Base-by-base conservation (phyloP, 208 protist genomes). In the Trypanosoma rangeli region DNA sequence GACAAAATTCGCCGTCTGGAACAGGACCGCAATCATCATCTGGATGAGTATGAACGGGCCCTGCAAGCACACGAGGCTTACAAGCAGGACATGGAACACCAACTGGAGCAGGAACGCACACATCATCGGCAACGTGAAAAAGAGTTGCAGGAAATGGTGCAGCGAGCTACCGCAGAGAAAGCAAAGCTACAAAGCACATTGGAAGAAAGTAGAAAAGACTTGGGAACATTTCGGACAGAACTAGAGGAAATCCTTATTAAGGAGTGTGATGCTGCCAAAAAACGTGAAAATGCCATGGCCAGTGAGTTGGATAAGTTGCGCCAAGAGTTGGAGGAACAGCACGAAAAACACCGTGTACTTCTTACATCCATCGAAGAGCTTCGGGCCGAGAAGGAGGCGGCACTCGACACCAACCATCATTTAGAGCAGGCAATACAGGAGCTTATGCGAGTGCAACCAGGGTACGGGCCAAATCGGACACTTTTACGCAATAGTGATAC, bases 1-100 rank as follows among this genome's bases (percentile, higher is more conserved):
- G 77, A 85, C 58, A 97, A 97, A 69, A 97, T 97, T 53, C 84
- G 92, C 24, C 74, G 83, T 1, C 77, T 97, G 7, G 89, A 97
- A 70, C 79, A 92, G 44, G 92, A 97, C 70, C 81, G 89, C 29
- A 86, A 97, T 66, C 86, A 88, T 65, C 92, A 94, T 53, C 89
- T 93, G 52, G 92, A 97, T 50, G 85, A 94, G 80, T 97, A 94
- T 63, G 92, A 94, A 59, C 68, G 75, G 3, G 83, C 87, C 7
- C 61, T 93, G 28, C 83, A 88, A 55, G 78, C 87, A 3, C 89
- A 97, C 64, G 92, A 97, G 68, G 76, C 79, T 37, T 94, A 94
- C 73, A 97, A 97, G 68, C 74, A 88, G 15, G 87, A 93, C 52
- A 88, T 94, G 78, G 87, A 94, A 78, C 82, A 78, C 37, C 85